Evolutionary conservation across 1,284 basidiomycete species (phyloP).

Genomic region (Caloboletus firmus): DNA sequence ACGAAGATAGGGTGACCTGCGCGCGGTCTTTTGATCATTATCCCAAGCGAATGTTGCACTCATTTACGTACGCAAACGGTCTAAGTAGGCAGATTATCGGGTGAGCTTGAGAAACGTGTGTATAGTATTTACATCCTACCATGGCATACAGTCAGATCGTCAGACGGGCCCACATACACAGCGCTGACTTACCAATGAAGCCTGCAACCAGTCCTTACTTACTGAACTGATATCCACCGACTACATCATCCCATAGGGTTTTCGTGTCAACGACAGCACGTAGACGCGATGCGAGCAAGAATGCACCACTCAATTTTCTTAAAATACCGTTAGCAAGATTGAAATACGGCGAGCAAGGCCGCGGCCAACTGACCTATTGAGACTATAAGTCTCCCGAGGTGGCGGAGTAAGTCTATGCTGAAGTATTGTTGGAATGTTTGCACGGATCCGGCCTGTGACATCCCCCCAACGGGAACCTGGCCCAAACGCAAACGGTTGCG

Average conservation of each 20-base stretch:
- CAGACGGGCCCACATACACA: background rate
- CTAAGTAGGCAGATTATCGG: background rate
- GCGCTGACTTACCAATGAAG: slow-evolving; percentile 4
- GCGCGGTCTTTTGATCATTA: background rate
- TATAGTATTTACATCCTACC: slow-evolving; percentile 1
- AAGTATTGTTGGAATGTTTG: slow-evolving; percentile 90
- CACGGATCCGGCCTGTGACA: slow-evolving; percentile 74
- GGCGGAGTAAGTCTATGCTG: slow-evolving; percentile 88
- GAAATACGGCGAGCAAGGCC: background rate
- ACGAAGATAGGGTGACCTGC: background rate
- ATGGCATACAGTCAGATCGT: background rate
- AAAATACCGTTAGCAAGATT: background rate
- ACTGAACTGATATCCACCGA: slow-evolving; percentile 31
- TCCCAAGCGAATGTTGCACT: background rate
- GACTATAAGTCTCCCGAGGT: slow-evolving; percentile 90
- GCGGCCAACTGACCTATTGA: slow-evolving; percentile 66
- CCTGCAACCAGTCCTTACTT: background rate
- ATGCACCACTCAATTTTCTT: slow-evolving; percentile 90
- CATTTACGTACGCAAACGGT: background rate
- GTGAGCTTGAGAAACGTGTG: slow-evolving; percentile 1
- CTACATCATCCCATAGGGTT: slow-evolving; percentile 70
- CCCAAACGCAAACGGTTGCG: slow-evolving; percentile 74
- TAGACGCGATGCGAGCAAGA: slow-evolving; percentile 86
- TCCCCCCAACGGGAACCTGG: slow-evolving; percentile 61
- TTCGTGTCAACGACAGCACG: slow-evolving; percentile 72